phyloP scores from a whole-genome alignment of 108 stramenopile species.

The Nitzschia palea region DNA sequence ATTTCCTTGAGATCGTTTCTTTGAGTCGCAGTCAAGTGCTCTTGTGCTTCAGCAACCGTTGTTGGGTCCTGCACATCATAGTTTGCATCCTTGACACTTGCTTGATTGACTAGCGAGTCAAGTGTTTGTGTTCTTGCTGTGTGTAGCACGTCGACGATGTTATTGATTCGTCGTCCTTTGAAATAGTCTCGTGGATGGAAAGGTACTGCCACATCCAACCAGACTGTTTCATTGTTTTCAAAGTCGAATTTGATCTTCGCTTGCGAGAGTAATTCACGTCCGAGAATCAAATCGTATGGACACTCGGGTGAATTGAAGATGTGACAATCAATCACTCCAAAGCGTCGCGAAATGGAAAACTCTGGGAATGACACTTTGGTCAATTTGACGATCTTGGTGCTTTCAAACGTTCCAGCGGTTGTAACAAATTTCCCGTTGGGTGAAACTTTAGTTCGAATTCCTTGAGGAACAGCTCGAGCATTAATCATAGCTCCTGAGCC shows the following conservation, averaged over 20 bases:
- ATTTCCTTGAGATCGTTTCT: slow-evolving; percentile 16
- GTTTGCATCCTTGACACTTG: background rate
- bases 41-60: slow-evolving; percentile 17
- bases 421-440: too few species aligned
- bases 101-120: too few species aligned
- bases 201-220: background rate
- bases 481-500: too few species aligned
- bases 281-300: background rate
- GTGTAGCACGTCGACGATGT: background rate
- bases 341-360: background rate
- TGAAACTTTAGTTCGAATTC: too few species aligned
- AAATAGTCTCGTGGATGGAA: background rate
- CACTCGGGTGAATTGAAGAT: background rate
- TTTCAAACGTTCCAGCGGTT: too few species aligned
- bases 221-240: background rate
- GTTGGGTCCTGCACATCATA: background rate
- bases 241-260: background rate
- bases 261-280: background rate
- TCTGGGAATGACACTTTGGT: too few species aligned
- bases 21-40: slow-evolving; percentile 29
- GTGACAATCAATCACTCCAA: background rate
- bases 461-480: too few species aligned
- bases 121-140: background rate
- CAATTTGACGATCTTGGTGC: too few species aligned
- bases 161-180: background rate